phyloP scores from a whole-genome alignment of 352 stramenopile species.

The Pythium apleroticum region DNA sequence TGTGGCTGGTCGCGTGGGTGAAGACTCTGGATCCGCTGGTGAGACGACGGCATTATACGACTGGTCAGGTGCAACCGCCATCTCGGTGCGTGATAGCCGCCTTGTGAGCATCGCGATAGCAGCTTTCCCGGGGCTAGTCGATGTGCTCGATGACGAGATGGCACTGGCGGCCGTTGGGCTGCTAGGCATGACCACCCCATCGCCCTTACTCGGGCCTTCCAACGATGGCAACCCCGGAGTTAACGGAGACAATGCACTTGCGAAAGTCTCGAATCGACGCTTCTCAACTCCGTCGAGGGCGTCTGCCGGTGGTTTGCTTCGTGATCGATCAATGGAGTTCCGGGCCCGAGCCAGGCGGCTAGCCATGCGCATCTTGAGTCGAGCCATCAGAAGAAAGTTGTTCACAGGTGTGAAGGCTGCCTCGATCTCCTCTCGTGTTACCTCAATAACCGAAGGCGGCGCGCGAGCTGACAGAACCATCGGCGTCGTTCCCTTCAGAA shows the following conservation, averaged over 20 bases:
- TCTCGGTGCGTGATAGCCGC: neutral
- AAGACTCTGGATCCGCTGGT: neutral
- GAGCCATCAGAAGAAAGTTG: constrained; percentile 75
- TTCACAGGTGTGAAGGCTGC: constrained; percentile 76
- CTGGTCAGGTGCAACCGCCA: neutral
- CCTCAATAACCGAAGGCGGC: constrained; percentile 30
- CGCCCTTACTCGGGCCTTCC: neutral
- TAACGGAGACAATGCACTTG: neutral
- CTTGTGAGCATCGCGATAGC: neutral
- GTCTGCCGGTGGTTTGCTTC: neutral
- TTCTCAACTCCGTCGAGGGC: neutral
- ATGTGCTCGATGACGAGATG: neutral
- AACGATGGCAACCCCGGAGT: neutral
- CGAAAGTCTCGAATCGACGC: neutral
- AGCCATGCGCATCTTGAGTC: constrained; percentile 75
- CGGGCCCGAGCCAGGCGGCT: constrained; percentile 40
- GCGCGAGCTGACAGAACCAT: neutral
- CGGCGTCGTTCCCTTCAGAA: constrained; percentile 16
- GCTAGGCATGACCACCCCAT: neutral
- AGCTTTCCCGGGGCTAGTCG: constrained; percentile 2
- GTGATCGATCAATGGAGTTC: constrained; percentile 24
- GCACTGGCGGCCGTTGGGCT: neutral
- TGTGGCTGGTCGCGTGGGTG: neutral
- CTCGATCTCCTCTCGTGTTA: constrained; percentile 69
- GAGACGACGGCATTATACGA: neutral